Evolutionary conservation across 371 early-diverging fungal species (phyloP).

Genomic region (Syncephalastrum sp.): DNA sequence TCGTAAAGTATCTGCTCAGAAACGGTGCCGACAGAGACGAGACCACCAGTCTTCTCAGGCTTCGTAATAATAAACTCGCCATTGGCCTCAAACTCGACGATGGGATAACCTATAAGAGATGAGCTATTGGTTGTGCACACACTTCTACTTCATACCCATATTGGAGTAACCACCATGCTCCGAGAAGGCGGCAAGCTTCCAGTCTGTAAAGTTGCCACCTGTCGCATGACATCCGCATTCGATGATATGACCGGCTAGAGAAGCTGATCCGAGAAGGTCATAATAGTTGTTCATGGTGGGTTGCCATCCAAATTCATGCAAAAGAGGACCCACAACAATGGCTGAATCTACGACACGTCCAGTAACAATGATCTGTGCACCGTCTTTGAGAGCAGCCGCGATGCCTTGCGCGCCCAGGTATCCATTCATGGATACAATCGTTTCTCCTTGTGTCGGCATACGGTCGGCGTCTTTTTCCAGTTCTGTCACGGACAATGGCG

Average conservation of each 20-base stretch:
- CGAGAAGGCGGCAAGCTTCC: slow-evolving; percentile 59
- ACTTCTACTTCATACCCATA: slow-evolving; percentile 25
- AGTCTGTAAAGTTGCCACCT: slow-evolving; percentile 78
- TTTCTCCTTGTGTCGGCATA: slow-evolving; percentile 47
- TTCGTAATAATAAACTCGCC: slow-evolving; percentile 64
- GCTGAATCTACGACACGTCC: slow-evolving; percentile 76
- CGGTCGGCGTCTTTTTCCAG: slow-evolving; percentile 48
- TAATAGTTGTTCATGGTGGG: slow-evolving; percentile 34
- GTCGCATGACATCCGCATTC: slow-evolving; percentile 79
- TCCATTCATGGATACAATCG: slow-evolving; percentile 62
- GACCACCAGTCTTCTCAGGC: slow-evolving; percentile 66
- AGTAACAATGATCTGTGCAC: slow-evolving; percentile 72
- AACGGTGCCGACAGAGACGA: slow-evolving; percentile 64
- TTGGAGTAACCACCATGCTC: slow-evolving; percentile 62
- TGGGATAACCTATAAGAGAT: slow-evolving; percentile 30
- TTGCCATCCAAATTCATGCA: slow-evolving; percentile 59
- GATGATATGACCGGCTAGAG: slow-evolving; percentile 73
- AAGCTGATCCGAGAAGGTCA: slow-evolving; percentile 67
- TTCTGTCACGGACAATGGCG: slow-evolving; percentile 33
- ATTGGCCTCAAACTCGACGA: slow-evolving; percentile 19
- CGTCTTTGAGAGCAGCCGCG: slow-evolving; percentile 58
- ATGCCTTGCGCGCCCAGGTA: slow-evolving; percentile 64
- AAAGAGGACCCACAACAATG: slow-evolving; percentile 57
- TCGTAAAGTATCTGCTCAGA: slow-evolving; percentile 74
- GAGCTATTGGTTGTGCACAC: too few relatives aligned